phyloP scores from a whole-genome alignment of 805 yeast genomes.

The Wickerhamomyces bovis region DNA sequence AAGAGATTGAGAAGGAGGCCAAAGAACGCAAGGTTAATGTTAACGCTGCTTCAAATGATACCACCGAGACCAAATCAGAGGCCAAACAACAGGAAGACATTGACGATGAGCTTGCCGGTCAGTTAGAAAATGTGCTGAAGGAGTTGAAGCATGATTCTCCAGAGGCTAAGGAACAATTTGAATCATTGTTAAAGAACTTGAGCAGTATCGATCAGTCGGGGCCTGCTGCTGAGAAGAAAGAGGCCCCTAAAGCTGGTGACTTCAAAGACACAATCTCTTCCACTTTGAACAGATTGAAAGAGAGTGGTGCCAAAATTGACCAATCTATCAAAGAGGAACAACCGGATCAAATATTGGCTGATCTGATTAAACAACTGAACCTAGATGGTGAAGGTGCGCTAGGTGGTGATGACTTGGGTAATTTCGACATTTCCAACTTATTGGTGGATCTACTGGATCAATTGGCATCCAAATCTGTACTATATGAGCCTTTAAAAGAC shows the following conservation, averaged over 20 bases:
- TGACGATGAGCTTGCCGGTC: slow-evolving; percentile 14
- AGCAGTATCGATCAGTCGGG: slow-evolving; percentile 14
- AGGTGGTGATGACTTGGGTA: slow-evolving; percentile 30
- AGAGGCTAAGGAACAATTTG: slow-evolving; percentile 45
- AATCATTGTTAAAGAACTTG: slow-evolving; percentile 32
- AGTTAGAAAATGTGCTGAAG: slow-evolving; percentile 23
- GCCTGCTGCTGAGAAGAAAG: slow-evolving; percentile 4
- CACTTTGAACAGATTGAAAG: slow-evolving; percentile 75
- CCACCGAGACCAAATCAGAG: background rate
- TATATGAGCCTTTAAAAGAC: slow-evolving; percentile 85
- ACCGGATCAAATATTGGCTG: slow-evolving; percentile 49
- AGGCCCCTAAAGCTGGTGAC: slow-evolving; percentile 17
- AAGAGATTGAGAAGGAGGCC: slow-evolving; percentile 11
- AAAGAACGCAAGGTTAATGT: slow-evolving; percentile 13
- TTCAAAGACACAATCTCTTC: slow-evolving; percentile 74
- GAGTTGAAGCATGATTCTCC: slow-evolving; percentile 42
- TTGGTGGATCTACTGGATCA: slow-evolving; percentile 73
- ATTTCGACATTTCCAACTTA: slow-evolving; percentile 56
- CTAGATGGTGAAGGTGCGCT: slow-evolving; percentile 34
- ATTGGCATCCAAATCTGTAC: slow-evolving; percentile 75
- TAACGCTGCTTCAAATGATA: slow-evolving; percentile 7
- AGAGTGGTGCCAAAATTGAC: slow-evolving; percentile 68
- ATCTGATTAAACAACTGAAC: slow-evolving; percentile 58
- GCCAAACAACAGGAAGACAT: slow-evolving; percentile 30
- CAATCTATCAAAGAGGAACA: slow-evolving; percentile 45